Percentiles rank a stretch among this genome's conserved stretches.
Evolutionary conservation across 768 basidiomycete genomes (phyloP).

Genomic region (Termitomyces sp.): DNA sequence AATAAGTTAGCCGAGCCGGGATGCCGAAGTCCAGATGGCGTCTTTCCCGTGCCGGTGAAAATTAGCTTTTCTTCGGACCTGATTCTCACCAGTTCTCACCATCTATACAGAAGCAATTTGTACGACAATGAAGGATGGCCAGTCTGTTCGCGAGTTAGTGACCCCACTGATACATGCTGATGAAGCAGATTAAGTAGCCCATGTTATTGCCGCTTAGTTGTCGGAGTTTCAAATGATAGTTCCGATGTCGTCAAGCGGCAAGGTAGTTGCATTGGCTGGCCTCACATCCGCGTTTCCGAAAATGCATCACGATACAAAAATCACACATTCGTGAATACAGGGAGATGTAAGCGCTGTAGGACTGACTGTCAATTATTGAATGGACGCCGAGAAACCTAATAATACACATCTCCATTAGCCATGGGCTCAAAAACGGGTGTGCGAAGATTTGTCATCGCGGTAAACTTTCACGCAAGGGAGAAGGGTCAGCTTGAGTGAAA

Average conservation of each 20-base stretch:
- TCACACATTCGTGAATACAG: neutral
- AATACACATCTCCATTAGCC: neutral
- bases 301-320: neutral
- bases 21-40: constrained; percentile 21
- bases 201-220: neutral
- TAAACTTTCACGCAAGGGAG: neutral
- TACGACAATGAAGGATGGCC: neutral
- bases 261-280: neutral
- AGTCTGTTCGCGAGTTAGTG: neutral
- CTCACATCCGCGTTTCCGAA: constrained; percentile 4
- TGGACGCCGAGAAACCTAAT: neutral
- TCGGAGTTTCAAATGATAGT: neutral
- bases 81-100: neutral
- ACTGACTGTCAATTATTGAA: neutral
- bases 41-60: neutral
- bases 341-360: neutral
- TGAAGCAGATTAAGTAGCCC: neutral
- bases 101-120: neutral
- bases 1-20: constrained; percentile 20
- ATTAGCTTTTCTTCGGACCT: no score
- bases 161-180: neutral
- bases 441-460: neutral
- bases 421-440: neutral
- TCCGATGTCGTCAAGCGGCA: neutral
- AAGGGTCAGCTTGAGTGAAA: no score